Evolutionary conservation across 1,139 yeast genomes (phyloP), one percentile per base, ranked within the genome.

Genomic region (Pichia sp.): DNA sequence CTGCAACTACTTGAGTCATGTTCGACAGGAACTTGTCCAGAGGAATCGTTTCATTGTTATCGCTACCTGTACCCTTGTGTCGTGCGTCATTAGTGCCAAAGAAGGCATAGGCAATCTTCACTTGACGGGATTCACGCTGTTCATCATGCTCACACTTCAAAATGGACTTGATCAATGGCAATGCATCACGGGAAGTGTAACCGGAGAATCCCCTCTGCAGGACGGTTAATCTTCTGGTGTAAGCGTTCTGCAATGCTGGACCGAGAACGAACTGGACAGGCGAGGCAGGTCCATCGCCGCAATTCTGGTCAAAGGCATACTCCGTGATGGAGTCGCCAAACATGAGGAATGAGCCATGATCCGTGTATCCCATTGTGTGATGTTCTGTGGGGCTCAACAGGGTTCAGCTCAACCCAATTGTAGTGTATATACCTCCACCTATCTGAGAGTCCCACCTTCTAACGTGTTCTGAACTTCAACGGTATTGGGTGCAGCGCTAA

Each of bases 11-110:
- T 11, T 42, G 40, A 12, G 47, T 50, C 39, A 72, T 60, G 50
- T 85, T 84, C 8, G 56, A 59, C 16, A 55, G 40, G 51, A 61
- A 83, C 36, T 67, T 60, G 0, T 60, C 68, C 3, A 80, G 20
- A 1, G 74, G 68, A 3, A 83, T 84, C 17, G 63, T 62, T 52
- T 82, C 94, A 17, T 60, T 56, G 12, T 60, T 59, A 6, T 32
- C 36, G 3, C 56, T 58, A 9, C 59, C 60, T 11, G 6, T 14
- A 12, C 40, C 53, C 34, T 23, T 29, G n/a, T 12, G 15, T 22
- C 55, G 39, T 0, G 86, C 75, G 54, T 86, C 96, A 51, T 85
- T 86, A 8, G 94, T 72, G 2, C 95, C 95, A 47, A 83, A 75
- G 54, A 79, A 83, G 2, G 85, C 61, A 1, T 78, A 55, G 4